Conservation (phyloP, 2,329 filamentous ascomycete genomes). For the Balansia obtecta region DNA sequence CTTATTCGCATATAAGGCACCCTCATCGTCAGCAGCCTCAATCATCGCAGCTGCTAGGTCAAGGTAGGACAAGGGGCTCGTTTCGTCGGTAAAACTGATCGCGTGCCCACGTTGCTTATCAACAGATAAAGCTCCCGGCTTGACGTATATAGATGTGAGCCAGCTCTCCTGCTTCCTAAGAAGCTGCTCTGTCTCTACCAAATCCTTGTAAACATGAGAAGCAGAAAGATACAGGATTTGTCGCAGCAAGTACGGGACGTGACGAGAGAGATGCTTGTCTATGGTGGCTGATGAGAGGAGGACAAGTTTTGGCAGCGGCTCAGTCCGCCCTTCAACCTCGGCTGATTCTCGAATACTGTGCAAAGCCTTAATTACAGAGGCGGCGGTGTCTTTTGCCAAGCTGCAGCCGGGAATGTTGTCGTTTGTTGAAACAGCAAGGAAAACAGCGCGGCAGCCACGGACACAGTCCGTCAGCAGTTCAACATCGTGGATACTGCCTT, state of each 20-base stretch:
- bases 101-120: conserved; percentile 24
- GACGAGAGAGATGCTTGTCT: conserved; percentile 22
- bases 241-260: conserved; percentile 16
- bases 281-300: conserved; percentile 31
- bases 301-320: conserved; percentile 24
- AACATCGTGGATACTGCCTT: conserved; percentile 28
- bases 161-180: conserved; percentile 25
- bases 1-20: conserved; percentile 13
- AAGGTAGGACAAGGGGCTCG: conserved; percentile 20
- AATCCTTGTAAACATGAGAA: conserved; percentile 11
- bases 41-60: conserved; percentile 28
- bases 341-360: background rate
- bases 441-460: conserved; percentile 21
- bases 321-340: background rate
- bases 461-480: conserved; percentile 25
- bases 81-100: conserved; percentile 24
- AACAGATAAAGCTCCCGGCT: conserved; percentile 18
- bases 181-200: conserved; percentile 21
- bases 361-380: conserved; percentile 20
- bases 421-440: conserved; percentile 26
- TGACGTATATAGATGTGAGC: conserved; percentile 28
- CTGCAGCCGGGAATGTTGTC: conserved; percentile 30
- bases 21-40: conserved; percentile 27
- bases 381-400: conserved; percentile 23
- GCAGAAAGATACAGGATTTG: conserved; percentile 17